These are phyloP conservation scores for Pestalotiopsis sp. DNA, from an alignment of 2,329 filamentous ascomycete species.

Conservation along the genomic window DNA sequence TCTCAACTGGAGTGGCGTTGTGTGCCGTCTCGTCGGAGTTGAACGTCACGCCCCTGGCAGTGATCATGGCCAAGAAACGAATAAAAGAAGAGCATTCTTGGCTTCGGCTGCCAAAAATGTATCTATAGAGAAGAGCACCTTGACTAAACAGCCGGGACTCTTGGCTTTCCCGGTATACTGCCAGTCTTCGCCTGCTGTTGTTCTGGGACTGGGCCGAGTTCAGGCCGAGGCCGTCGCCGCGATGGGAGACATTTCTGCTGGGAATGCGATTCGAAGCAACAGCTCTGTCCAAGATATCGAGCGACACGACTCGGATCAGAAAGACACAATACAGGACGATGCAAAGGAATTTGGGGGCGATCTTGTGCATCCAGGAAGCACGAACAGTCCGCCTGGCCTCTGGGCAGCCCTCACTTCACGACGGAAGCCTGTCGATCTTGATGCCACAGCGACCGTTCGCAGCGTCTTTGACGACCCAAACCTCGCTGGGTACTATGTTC, in stretches of 20 bases:
- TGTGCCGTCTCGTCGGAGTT: neutral
- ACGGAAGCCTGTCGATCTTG: neutral
- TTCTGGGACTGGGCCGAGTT: neutral
- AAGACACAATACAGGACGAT: neutral
- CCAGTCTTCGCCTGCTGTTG: too few species aligned
- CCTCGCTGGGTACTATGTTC: neutral
- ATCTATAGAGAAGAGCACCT: neutral
- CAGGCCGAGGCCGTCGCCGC: too few species aligned
- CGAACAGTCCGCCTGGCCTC: neutral
- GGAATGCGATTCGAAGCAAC: neutral
- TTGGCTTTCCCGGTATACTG: neutral
- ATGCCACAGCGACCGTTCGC: constrained; percentile 1
- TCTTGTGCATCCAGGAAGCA: neutral
- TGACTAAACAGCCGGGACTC: neutral
- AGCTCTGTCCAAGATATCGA: neutral
- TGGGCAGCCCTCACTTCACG: neutral
- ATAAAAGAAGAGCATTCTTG: neutral
- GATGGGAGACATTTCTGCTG: neutral
- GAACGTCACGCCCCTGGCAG: neutral
- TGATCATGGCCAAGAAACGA: neutral
- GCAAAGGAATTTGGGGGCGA: neutral
- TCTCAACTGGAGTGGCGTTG: neutral
- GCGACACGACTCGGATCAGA: neutral
- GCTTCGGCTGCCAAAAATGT: neutral
- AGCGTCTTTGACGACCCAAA: constrained; percentile 3